phyloP scores from a whole-genome alignment of 257 asterid genomes.

The Echites panduratus region DNA sequence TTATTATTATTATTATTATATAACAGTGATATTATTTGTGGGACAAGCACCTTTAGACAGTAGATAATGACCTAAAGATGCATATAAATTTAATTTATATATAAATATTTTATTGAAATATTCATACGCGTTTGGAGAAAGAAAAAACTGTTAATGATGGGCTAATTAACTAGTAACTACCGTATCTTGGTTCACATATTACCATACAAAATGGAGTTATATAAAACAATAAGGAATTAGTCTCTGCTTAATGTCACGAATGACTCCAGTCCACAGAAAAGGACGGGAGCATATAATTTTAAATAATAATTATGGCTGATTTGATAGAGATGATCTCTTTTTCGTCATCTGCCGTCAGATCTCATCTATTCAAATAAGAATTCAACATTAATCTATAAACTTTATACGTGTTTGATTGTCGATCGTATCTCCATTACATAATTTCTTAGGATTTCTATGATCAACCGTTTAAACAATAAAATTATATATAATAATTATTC shows the following conservation, averaged over 20 bases:
- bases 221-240: constrained; percentile 11
- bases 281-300: constrained; percentile 20
- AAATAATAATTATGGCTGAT: constrained; percentile 21
- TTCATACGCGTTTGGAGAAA: no score
- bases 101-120: no score
- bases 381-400: constrained; percentile 12
- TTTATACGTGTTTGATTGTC: constrained; percentile 29
- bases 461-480: neutral
- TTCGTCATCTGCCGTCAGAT: constrained; percentile 31
- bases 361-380: constrained; percentile 21
- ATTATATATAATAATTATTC: no score
- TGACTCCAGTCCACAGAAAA: constrained; percentile 50
- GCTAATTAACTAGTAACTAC: constrained; percentile 25
- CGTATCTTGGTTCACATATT: constrained; percentile 31
- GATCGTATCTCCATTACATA: constrained; percentile 20
- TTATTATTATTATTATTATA: no score
- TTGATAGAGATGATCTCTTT: constrained; percentile 32
- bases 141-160: constrained; percentile 25
- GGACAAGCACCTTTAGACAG: no score
- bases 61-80: no score
- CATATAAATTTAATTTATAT: no score
- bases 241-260: constrained; percentile 46
- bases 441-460: neutral
- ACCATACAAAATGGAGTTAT: neutral
- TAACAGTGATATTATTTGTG: no score